Percentiles rank a stretch among this genome's conserved stretches.
These are phyloP conservation scores for Aspergillus fumigatus DNA, from an alignment of 2,329 filamentous ascomycete genomes.

Conservation along the genomic window DNA sequence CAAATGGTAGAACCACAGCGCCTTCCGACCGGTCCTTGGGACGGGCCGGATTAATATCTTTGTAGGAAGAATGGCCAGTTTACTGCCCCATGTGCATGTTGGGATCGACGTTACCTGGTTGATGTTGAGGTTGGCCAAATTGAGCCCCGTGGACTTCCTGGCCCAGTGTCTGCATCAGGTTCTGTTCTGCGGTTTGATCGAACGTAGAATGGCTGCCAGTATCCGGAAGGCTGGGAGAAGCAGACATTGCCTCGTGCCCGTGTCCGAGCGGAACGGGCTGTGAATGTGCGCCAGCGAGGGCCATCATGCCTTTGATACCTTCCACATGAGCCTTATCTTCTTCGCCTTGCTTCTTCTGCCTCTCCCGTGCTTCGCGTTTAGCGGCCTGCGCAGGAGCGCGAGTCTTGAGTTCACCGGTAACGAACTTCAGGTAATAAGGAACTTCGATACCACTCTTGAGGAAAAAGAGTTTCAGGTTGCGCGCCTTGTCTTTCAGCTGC, in stretches of 20 bases:
- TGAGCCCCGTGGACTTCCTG: constrained; percentile 39
- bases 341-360: constrained; percentile 42
- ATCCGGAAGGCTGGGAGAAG: constrained; percentile 34
- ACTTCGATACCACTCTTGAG: constrained; percentile 88
- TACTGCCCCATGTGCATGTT: constrained; percentile 34
- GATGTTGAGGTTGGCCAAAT: constrained; percentile 30
- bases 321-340: constrained; percentile 47
- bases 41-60: background rate
- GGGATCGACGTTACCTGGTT: constrained; percentile 32
- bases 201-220: constrained; percentile 27
- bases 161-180: constrained; percentile 41
- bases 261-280: constrained; percentile 25
- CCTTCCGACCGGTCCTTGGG: background rate
- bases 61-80: background rate
- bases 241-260: constrained; percentile 35
- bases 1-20: background rate
- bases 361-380: constrained; percentile 46
- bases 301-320: constrained; percentile 46
- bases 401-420: constrained; percentile 86
- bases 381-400: constrained; percentile 62
- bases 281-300: constrained; percentile 40
- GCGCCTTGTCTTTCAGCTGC: constrained; percentile 85
- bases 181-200: constrained; percentile 40
- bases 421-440: constrained; percentile 78
- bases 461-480: constrained; percentile 87